Evolutionary conservation across 352 stramenopile species (phyloP).

Genomic region (Phytophthora brassicae): DNA sequence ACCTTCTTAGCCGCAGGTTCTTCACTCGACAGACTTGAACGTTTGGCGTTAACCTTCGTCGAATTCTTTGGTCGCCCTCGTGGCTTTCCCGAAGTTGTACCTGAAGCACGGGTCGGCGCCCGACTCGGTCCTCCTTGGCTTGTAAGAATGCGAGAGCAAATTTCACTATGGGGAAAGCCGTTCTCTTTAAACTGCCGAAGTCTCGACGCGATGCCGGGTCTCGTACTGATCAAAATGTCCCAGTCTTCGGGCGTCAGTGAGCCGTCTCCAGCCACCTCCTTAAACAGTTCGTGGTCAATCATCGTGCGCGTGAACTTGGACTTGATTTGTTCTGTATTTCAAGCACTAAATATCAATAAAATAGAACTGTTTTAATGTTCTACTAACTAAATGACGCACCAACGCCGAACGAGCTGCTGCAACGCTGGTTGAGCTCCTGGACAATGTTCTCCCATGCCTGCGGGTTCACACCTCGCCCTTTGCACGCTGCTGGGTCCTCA

Average conservation of each 20-base stretch:
- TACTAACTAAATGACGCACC: conserved; percentile 18
- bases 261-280: conserved; percentile 11
- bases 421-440: conserved; percentile 29
- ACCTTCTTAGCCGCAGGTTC: conserved; percentile 14
- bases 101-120: not conserved
- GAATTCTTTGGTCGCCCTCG: not conserved
- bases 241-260: conserved; percentile 22
- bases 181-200: conserved; percentile 34
- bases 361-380: not conserved
- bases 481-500: conserved; percentile 22
- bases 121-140: conserved; percentile 16
- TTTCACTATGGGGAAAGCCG: conserved; percentile 27
- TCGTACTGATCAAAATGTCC: conserved; percentile 20
- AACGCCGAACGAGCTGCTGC: conserved; percentile 25
- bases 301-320: conserved; percentile 39
- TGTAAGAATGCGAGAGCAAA: conserved; percentile 29
- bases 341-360: not conserved
- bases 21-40: not conserved
- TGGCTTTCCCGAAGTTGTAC: not conserved
- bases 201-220: conserved; percentile 22
- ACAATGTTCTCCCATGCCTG: conserved; percentile 25
- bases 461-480: conserved; percentile 23
- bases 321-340: conserved; percentile 36
- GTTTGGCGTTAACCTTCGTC: conserved; percentile 6
- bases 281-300: conserved; percentile 39